Evolutionary conservation across 306 rosid species (phyloP).

Genomic region (Sesbania bispinosa): DNA sequence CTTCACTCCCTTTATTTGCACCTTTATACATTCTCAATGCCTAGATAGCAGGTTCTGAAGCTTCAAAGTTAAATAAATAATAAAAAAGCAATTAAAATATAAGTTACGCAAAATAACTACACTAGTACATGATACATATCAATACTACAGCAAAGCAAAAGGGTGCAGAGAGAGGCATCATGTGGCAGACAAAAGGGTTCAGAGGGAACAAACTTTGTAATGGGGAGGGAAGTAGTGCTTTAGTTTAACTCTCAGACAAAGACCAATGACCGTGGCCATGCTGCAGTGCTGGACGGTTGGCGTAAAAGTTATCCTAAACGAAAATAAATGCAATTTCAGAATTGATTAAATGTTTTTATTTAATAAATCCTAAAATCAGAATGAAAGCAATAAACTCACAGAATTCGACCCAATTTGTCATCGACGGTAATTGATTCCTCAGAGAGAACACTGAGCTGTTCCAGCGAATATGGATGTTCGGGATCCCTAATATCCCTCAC

Average conservation of each 20-base stretch:
- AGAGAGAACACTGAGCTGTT: slow-evolving; percentile 92
- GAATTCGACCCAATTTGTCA: slow-evolving; percentile 77
- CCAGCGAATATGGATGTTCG: slow-evolving; percentile 96
- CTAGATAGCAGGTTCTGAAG: too few species aligned
- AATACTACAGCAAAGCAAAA: not conserved
- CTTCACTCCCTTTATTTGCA: too few species aligned
- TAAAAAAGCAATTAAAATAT: not conserved
- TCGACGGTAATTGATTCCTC: slow-evolving; percentile 94
- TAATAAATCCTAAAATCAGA: not conserved
- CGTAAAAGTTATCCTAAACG: slow-evolving; percentile 82
- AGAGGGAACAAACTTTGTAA: slow-evolving; percentile 60
- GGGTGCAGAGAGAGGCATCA: too few species aligned
- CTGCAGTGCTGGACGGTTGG: slow-evolving; percentile 98
- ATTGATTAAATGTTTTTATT: not conserved
- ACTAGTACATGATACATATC: too few species aligned
- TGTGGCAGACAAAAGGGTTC: not conserved
- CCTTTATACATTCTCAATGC: too few species aligned
- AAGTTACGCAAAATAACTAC: not conserved
- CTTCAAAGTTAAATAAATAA: not conserved
- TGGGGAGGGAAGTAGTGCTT: slow-evolving; percentile 83
- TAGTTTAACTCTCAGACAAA: slow-evolving; percentile 87
- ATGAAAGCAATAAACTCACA: slow-evolving; percentile 40
- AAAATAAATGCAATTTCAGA: not conserved
- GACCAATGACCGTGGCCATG: slow-evolving; percentile 95
- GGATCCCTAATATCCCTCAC: slow-evolving; percentile 99